Evolutionary conservation across 495 filamentous ascomycete species (phyloP).

Genomic region (Tuber umbilicatum): DNA sequence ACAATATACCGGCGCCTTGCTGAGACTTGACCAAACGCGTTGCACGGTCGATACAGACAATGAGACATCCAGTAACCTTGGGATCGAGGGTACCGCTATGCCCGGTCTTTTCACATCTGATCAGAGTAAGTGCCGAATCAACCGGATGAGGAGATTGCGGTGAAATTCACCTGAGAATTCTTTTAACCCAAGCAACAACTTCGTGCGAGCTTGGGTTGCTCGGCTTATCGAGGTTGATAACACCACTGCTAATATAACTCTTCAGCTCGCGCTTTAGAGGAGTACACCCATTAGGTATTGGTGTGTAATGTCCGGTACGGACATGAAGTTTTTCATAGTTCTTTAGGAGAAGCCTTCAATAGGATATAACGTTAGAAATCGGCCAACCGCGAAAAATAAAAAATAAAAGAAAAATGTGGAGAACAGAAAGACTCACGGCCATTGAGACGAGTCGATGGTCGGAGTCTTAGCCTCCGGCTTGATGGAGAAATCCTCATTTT

Average conservation of each 20-base stretch:
- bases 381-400: conserved; percentile 3
- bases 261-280: conserved; percentile 89
- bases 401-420: conserved; percentile 11
- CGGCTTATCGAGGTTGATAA: conserved; percentile 98
- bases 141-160: conserved; percentile 21
- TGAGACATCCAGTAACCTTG: conserved; percentile 87
- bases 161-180: conserved; percentile 66
- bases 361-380: conserved; percentile 15
- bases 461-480: conserved; percentile 74
- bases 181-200: conserved; percentile 97
- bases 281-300: conserved; percentile 78
- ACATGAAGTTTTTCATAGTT: conserved; percentile 83
- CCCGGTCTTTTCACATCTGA: conserved; percentile 88
- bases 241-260: conserved; percentile 88
- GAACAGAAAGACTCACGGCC: conserved; percentile 51
- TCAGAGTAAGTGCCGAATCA: neutral
- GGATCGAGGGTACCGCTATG: conserved; percentile 97
- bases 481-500: conserved; percentile 69
- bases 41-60: conserved; percentile 91
- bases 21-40: conserved; percentile 97
- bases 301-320: conserved; percentile 85
- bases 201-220: conserved; percentile 97
- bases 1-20: conserved; percentile 71
- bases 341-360: conserved; percentile 57
- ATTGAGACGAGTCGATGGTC: conserved; percentile 65